Evolutionary conservation across 1,284 basidiomycete species (phyloP).

Genomic region (Microbotryum intermedium): DNA sequence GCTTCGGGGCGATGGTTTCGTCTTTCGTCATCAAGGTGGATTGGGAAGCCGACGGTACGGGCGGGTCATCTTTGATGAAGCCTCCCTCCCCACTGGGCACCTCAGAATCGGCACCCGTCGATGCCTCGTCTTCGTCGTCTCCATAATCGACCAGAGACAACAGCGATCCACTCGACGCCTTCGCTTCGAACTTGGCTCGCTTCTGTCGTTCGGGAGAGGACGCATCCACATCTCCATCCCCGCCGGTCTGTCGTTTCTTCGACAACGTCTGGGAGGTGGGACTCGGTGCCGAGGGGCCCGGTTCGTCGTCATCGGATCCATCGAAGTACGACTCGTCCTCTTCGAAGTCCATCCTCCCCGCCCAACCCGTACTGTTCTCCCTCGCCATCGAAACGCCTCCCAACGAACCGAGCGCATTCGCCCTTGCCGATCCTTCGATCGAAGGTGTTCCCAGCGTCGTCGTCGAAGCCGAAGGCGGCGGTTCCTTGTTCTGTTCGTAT

Average conservation of each 20-base stretch:
- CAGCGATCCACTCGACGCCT: background rate
- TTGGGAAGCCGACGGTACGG: slow-evolving; percentile 18
- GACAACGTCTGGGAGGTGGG: background rate
- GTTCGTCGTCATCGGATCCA: slow-evolving; percentile 59
- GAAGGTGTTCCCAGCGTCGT: background rate
- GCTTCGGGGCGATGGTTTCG: slow-evolving; percentile 43
- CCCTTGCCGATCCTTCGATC: background rate
- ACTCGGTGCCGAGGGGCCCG: slow-evolving; percentile 16
- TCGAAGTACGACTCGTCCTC: slow-evolving; percentile 84
- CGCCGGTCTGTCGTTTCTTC: background rate
- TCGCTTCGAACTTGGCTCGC: slow-evolving; percentile 9
- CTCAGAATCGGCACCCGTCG: background rate
- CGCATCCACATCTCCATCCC: background rate
- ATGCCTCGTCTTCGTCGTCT: slow-evolving; percentile 11
- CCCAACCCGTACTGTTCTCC: slow-evolving; percentile 41
- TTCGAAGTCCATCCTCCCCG: slow-evolving; percentile 52
- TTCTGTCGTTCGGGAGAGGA: background rate
- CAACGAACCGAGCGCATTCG: background rate
- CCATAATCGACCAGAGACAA: slow-evolving; percentile 12
- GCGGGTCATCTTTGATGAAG: slow-evolving; percentile 30
- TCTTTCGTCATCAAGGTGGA: slow-evolving; percentile 31
- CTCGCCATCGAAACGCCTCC: slow-evolving; percentile 39
- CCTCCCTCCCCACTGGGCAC: slow-evolving; percentile 29
- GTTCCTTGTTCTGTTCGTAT: slow-evolving; percentile 88
- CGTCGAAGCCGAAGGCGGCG: slow-evolving; percentile 46